A percentile compares a stretch with the other conserved stretches of the same genome.
Evolutionary conservation across 768 basidiomycete genomes (phyloP).

Genomic region (Mycena crocata): DNA sequence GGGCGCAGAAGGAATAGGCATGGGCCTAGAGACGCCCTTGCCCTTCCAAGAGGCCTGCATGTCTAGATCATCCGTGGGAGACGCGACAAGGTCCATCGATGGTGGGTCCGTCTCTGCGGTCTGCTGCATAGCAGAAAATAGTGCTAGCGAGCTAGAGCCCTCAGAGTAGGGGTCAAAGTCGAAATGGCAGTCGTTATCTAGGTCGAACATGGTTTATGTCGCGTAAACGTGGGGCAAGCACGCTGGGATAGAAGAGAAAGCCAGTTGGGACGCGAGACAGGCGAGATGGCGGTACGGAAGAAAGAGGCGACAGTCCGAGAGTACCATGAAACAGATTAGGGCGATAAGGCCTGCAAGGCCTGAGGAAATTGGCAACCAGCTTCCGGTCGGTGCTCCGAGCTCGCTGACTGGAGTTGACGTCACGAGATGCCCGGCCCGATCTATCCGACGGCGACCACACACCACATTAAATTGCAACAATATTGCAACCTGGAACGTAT

Average conservation of each 20-base stretch:
- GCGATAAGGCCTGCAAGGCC: conserved; percentile 19
- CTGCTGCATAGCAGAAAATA: conserved; percentile 26
- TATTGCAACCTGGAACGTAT: too few species aligned
- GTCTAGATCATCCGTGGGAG: conserved; percentile 28
- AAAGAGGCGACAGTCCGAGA: conserved; percentile 9
- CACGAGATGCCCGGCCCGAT: too few species aligned
- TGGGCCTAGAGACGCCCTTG: conserved; percentile 64
- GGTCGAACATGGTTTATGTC: conserved; percentile 25
- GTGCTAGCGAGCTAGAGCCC: not conserved
- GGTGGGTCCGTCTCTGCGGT: conserved; percentile 12
- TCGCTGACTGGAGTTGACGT: too few species aligned
- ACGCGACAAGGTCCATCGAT: conserved; percentile 13
- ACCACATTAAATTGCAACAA: too few species aligned
- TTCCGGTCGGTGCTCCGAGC: too few species aligned
- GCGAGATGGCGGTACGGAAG: conserved; percentile 7
- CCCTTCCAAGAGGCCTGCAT: conserved; percentile 55
- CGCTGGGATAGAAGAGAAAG: conserved; percentile 3
- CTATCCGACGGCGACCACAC: too few species aligned
- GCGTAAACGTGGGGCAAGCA: not conserved
- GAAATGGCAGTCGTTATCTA: conserved; percentile 29
- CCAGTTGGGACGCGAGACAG: not conserved
- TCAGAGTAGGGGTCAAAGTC: conserved; percentile 34
- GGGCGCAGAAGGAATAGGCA: conserved; percentile 56
- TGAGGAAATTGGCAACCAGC: too few species aligned
- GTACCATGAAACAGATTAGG: conserved; percentile 26